Conservation (phyloP, 208 protist genomes). For the Crithidia brevicula region DNA sequence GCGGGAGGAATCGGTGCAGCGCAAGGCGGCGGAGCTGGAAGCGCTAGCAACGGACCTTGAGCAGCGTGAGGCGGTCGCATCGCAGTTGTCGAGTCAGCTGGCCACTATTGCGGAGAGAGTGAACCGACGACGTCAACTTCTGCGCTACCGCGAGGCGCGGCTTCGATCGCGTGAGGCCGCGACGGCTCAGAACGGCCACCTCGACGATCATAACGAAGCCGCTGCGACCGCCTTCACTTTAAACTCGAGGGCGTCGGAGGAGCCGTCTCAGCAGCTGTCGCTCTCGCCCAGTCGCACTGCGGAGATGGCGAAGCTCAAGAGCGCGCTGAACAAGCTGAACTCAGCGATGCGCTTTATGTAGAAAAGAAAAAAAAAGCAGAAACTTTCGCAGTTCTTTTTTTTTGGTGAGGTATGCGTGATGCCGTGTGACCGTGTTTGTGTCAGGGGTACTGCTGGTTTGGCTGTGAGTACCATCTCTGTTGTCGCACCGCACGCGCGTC, state of each 20-base stretch:
- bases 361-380: neutral
- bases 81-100: slow-evolving; percentile 47
- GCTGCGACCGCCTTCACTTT: neutral
- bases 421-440: too few species aligned
- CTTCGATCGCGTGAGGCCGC: slow-evolving; percentile 8
- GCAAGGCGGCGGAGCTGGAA: slow-evolving; percentile 34
- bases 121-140: slow-evolving; percentile 30
- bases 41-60: slow-evolving; percentile 31
- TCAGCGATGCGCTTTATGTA: slow-evolving; percentile 25
- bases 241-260: neutral
- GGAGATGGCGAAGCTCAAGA: slow-evolving; percentile 19
- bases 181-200: neutral
- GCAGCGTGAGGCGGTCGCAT: slow-evolving; percentile 43
- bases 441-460: too few species aligned
- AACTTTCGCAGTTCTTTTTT: too few species aligned
- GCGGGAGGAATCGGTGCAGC: slow-evolving; percentile 35
- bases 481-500: too few species aligned
- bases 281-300: neutral
- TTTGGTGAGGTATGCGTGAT: too few species aligned
- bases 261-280: neutral
- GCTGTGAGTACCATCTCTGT: too few species aligned
- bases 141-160: slow-evolving; percentile 27
- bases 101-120: slow-evolving; percentile 64
- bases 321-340: slow-evolving; percentile 31
- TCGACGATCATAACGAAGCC: neutral